These are phyloP conservation scores for Penicillium lagena DNA, from an alignment of 495 filamentous ascomycete species.

Conservation along the genomic window DNA sequence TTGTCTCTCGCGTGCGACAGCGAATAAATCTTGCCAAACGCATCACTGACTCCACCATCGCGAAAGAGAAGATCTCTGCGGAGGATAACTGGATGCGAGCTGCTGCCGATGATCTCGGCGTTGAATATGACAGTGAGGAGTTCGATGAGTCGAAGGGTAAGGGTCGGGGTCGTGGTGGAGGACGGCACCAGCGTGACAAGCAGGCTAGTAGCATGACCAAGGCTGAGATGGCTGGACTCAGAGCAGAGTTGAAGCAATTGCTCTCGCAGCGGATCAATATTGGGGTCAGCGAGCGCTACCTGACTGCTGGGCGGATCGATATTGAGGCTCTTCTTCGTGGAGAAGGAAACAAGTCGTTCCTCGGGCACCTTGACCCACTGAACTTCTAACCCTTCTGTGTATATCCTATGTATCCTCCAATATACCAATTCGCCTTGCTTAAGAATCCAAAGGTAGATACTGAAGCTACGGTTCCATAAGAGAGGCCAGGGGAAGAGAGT, in stretches of 20 bases:
- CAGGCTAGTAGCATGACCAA: constrained; percentile 62
- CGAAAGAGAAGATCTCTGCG: constrained; percentile 77
- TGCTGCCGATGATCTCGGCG: constrained; percentile 88
- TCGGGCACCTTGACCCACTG: constrained; percentile 54
- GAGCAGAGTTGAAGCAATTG: constrained; percentile 41
- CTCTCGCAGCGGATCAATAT: constrained; percentile 76
- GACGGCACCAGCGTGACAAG: constrained; percentile 67
- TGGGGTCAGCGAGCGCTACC: constrained; percentile 85
- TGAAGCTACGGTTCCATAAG: too few species aligned
- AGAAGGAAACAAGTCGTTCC: constrained; percentile 49
- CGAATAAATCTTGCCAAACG: constrained; percentile 72
- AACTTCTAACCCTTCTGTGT: constrained; percentile 26
- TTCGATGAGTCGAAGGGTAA: constrained; percentile 59
- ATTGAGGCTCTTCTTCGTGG: constrained; percentile 70
- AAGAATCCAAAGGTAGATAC: too few species aligned
- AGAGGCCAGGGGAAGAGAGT: too few species aligned
- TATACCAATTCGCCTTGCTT: too few species aligned
- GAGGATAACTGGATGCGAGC: constrained; percentile 79
- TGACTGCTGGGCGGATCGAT: constrained; percentile 75
- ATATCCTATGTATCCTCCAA: too few species aligned
- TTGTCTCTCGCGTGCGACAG: constrained; percentile 67
- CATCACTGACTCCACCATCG: constrained; percentile 73
- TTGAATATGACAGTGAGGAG: constrained; percentile 88
- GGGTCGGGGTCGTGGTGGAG: constrained; percentile 60
- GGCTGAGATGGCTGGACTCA: constrained; percentile 52